Conservation (phyloP, 768 basidiomycete species). For the Tephrocybe sp. region DNA sequence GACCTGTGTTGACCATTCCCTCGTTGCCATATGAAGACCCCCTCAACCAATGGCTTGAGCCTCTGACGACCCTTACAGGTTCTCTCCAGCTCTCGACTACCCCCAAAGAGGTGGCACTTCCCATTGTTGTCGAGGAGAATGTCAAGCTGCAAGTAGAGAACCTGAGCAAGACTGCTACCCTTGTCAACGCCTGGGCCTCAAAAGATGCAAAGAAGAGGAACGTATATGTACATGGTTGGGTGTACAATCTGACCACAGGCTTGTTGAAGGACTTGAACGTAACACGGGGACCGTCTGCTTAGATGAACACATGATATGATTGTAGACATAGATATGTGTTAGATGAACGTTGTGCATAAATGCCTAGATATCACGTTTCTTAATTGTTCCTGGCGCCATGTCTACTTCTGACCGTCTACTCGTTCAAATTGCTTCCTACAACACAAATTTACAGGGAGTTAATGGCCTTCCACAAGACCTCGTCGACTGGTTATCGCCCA, state of each 20-base stretch:
- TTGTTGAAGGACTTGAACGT: conserved; percentile 55
- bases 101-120: conserved; percentile 36
- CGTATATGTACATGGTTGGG: conserved; percentile 68
- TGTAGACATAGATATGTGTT: not conserved
- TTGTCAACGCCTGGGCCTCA: conserved; percentile 47
- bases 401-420: conserved; percentile 40
- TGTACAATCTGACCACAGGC: conserved; percentile 63
- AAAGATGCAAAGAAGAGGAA: conserved; percentile 40
- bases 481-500: conserved; percentile 89
- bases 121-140: conserved; percentile 55
- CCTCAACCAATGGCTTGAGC: conserved; percentile 61
- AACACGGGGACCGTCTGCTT: conserved; percentile 33
- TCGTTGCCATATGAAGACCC: conserved; percentile 39
- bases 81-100: conserved; percentile 41
- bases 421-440: conserved; percentile 86
- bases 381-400: conserved; percentile 5
- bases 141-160: conserved; percentile 55
- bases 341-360: not conserved
- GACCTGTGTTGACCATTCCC: conserved; percentile 31
- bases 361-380: not conserved
- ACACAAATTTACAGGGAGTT: conserved; percentile 83
- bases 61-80: conserved; percentile 54
- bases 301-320: not conserved
- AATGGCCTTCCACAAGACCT: conserved; percentile 77
- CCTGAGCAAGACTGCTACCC: conserved; percentile 42